Evolutionary conservation across 1,284 basidiomycete genomes (phyloP).

Genomic region (Thecaphora thlaspeos): DNA sequence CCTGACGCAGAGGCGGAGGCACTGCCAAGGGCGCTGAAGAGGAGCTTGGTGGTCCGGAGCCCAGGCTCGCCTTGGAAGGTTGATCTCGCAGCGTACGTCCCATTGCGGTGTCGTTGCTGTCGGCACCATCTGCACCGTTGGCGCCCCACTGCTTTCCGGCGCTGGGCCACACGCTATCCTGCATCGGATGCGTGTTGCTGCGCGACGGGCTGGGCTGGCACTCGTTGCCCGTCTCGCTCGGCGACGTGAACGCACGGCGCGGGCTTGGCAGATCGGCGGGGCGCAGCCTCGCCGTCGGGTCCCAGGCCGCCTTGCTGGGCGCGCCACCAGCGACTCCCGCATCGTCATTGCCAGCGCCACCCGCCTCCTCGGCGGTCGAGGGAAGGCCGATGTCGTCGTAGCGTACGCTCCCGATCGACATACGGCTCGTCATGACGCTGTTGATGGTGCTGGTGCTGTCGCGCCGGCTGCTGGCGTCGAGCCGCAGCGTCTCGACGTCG

Average conservation of each 20-base stretch:
- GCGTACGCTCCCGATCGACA: constrained; percentile 29
- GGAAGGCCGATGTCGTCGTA: constrained; percentile 13
- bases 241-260: constrained; percentile 1
- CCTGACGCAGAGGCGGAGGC: constrained; percentile 15
- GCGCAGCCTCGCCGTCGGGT: not conserved
- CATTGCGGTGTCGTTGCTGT: too few species aligned
- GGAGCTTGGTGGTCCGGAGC: too few species aligned
- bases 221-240: not conserved
- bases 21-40: not conserved
- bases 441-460: constrained; percentile 44
- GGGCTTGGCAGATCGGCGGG: not conserved
- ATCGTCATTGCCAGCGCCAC: not conserved
- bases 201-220: not conserved
- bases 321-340: too few species aligned
- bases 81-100: too few species aligned
- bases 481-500: constrained; percentile 50
- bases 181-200: constrained; percentile 1
- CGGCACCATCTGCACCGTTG: too few species aligned
- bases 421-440: constrained; percentile 27
- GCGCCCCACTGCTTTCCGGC: too few species aligned
- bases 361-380: not conserved
- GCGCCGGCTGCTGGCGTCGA: constrained; percentile 44
- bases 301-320: not conserved
- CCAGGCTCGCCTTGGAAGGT: too few species aligned
- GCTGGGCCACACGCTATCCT: not conserved